phyloP scores from a whole-genome alignment of 2,329 filamentous ascomycete species.

The Capronia americana region DNA sequence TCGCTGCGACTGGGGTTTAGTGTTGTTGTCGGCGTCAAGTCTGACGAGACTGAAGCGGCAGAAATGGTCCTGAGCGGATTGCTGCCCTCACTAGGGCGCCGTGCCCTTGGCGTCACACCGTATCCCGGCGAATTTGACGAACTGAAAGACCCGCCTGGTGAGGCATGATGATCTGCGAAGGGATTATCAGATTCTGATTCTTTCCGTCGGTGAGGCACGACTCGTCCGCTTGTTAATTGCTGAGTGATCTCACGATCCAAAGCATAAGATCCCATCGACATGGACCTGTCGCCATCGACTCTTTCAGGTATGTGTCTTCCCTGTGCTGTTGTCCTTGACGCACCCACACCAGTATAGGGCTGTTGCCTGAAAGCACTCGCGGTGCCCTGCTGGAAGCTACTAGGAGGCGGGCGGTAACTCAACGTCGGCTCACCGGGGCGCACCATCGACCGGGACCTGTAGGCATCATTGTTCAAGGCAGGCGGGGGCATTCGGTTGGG shows the following conservation, averaged over 20 bases:
- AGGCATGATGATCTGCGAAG: conserved; percentile 37
- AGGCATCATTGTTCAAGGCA: conserved; percentile 82
- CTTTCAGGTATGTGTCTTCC: conserved; percentile 90
- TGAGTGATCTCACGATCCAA: conserved; percentile 77
- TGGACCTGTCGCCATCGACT: conserved; percentile 89
- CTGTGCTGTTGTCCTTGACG: conserved; percentile 82
- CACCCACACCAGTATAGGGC: conserved; percentile 65
- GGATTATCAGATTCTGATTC: conserved; percentile 58
- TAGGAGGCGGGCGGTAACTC: conserved; percentile 67
- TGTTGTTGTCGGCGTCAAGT: conserved; percentile 56
- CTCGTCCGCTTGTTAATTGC: conserved; percentile 82
- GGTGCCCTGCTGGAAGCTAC: conserved; percentile 69
- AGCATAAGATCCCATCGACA: conserved; percentile 90
- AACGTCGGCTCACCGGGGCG: conserved; percentile 72
- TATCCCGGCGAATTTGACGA: conserved; percentile 36
- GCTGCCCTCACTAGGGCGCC: conserved; percentile 54
- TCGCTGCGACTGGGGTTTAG: conserved; percentile 65
- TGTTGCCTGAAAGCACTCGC: conserved; percentile 80
- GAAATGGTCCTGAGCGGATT: conserved; percentile 73
- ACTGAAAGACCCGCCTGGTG: conserved; percentile 34
- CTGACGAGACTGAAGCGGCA: conserved; percentile 39
- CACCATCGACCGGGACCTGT: conserved; percentile 92
- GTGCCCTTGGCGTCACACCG: conserved; percentile 42
- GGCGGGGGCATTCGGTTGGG: conserved; percentile 66
- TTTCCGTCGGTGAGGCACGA: conserved; percentile 79